phyloP scores from a whole-genome alignment of 75 land plant species.

The Selaginella tamariscina region DNA sequence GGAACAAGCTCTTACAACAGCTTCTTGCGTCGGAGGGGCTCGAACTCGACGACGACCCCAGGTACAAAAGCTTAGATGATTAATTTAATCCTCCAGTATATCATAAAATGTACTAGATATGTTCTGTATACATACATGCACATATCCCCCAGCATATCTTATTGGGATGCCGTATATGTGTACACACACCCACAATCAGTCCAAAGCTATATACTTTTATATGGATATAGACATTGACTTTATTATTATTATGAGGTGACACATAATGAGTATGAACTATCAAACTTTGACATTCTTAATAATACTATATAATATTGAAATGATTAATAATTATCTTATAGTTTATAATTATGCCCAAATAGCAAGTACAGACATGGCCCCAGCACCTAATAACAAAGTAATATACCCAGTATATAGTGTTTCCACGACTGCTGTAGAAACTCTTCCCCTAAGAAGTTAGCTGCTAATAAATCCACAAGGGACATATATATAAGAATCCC shows the following conservation, averaged over 20 bases:
- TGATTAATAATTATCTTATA: not conserved
- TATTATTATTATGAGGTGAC: too few species aligned
- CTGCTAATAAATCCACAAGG: slow-evolving; percentile 57
- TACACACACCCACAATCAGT: too few species aligned
- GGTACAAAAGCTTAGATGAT: not conserved
- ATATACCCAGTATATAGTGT: not conserved
- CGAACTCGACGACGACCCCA: slow-evolving; percentile 71
- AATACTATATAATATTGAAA: too few species aligned
- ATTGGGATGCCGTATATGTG: too few species aligned
- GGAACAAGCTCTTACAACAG: slow-evolving; percentile 35
- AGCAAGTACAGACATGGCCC: not conserved
- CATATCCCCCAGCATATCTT: too few species aligned
- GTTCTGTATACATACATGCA: too few species aligned
- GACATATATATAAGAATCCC: slow-evolving; percentile 73
- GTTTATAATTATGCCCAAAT: not conserved
- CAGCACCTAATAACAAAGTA: not conserved
- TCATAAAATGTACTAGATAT: too few species aligned
- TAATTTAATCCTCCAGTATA: not conserved
- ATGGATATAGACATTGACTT: too few species aligned
- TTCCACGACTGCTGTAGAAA: not conserved
- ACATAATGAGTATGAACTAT: too few species aligned
- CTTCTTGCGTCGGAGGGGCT: slow-evolving; percentile 93
- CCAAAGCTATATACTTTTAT: too few species aligned
- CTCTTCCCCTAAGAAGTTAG: slow-evolving; percentile 35
- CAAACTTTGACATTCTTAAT: too few species aligned